Percentiles rank a stretch among this genome's conserved stretches.
phyloP scores from a whole-genome alignment of 2,329 filamentous ascomycete genomes.

The Hirsutella rhossiliensis region DNA sequence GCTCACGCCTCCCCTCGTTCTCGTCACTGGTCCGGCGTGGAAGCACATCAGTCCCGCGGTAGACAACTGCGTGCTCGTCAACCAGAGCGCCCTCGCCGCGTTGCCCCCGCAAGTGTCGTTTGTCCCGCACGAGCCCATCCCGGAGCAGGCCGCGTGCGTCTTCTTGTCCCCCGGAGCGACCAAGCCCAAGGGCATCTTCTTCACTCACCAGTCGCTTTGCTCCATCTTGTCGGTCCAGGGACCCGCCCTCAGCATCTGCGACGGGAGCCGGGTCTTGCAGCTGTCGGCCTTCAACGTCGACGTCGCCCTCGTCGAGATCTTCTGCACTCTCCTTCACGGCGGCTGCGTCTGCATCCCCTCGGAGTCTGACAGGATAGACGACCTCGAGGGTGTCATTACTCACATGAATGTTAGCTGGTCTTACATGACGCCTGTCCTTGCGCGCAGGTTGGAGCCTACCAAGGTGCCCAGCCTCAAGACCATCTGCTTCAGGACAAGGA shows the following conservation, averaged over 20 bases:
- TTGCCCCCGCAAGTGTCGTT: slow-evolving; percentile 18
- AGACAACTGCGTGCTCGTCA: slow-evolving; percentile 28
- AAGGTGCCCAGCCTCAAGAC: slow-evolving; percentile 25
- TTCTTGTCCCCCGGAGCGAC: slow-evolving; percentile 44
- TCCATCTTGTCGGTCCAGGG: slow-evolving; percentile 40
- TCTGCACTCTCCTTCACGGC: slow-evolving; percentile 40
- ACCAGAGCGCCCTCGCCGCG: slow-evolving; percentile 26
- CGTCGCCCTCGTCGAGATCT: slow-evolving; percentile 36
- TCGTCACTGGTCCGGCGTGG: slow-evolving; percentile 30
- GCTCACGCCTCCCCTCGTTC: slow-evolving; percentile 29
- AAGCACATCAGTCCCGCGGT: slow-evolving; percentile 26
- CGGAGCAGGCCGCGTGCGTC: slow-evolving; percentile 43
- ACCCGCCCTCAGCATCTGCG: slow-evolving; percentile 33
- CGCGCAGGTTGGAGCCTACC: slow-evolving; percentile 27
- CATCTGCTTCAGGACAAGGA: slow-evolving; percentile 34
- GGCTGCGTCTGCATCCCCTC: slow-evolving; percentile 48
- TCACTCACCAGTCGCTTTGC: slow-evolving; percentile 47
- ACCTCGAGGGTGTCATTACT: slow-evolving; percentile 36
- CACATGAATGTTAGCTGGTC: slow-evolving; percentile 38
- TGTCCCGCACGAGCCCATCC: slow-evolving; percentile 18
- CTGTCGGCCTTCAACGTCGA: slow-evolving; percentile 43
- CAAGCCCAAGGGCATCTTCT: slow-evolving; percentile 45
- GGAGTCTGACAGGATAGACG: slow-evolving; percentile 32
- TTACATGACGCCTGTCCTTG: slow-evolving; percentile 48
- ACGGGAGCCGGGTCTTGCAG: slow-evolving; percentile 41